These are phyloP conservation scores for Zygnema circumcarinatum DNA, from an alignment of 139 green algal species.

Conservation along the genomic window DNA sequence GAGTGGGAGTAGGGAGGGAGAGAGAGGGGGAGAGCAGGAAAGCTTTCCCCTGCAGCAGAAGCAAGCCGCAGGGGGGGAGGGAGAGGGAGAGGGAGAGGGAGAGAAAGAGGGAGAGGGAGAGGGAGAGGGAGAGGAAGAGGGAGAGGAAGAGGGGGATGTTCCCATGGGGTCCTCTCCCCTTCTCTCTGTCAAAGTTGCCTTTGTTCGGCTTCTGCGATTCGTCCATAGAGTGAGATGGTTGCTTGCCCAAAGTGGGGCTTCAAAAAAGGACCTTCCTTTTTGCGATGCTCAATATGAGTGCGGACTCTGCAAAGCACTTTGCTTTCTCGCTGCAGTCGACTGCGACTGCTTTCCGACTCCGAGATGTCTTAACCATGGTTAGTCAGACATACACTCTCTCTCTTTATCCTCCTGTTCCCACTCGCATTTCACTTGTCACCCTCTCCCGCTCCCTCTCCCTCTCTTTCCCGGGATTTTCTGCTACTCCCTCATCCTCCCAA, in stretches of 20 bases:
- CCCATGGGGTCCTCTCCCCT: background rate
- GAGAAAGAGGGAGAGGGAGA: background rate
- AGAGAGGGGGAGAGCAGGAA: background rate
- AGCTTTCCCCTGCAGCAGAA: no score
- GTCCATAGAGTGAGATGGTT: background rate
- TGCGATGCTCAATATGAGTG: background rate
- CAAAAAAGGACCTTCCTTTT: background rate
- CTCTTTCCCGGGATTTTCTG: no score
- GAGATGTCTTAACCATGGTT: conserved; percentile 10
- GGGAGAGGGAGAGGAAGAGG: background rate
- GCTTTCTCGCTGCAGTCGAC: background rate
- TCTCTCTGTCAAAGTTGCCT: conserved; percentile 10
- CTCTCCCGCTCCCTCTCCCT: no score
- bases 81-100: background rate
- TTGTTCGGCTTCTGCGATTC: conserved; percentile 15
- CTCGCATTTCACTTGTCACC: no score
- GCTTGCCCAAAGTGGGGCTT: background rate
- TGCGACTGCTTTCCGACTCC: background rate
- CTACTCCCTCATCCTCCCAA: no score
- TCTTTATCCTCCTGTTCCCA: background rate
- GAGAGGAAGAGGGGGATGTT: background rate
- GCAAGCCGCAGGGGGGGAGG: background rate
- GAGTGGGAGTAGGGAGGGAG: background rate
- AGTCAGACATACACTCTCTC: background rate
- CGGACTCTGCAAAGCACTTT: background rate